A percentile compares a stretch with the other conserved stretches of the same genome.
Conservation (phyloP, 2,329 filamentous ascomycete species). For the Rachicladosporium sp. region DNA sequence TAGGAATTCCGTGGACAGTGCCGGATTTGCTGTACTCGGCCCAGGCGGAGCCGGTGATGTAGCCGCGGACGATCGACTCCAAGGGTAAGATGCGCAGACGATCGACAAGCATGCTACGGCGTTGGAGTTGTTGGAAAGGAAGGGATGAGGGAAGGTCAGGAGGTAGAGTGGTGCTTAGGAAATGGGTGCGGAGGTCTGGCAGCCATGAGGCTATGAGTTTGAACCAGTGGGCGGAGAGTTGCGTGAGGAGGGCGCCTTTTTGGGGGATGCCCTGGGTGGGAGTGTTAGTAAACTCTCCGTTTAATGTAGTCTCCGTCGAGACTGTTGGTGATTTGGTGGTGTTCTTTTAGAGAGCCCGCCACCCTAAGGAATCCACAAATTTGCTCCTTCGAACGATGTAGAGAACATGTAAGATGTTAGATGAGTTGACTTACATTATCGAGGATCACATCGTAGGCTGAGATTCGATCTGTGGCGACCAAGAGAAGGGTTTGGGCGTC, state of each 20-base stretch:
- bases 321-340: no score
- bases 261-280: constrained; percentile 47
- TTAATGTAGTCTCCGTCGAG: no score
- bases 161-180: constrained; percentile 48
- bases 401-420: not conserved
- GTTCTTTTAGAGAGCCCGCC: no score
- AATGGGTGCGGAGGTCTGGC: constrained; percentile 50
- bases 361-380: not conserved
- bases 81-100: constrained; percentile 64
- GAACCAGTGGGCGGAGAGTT: constrained; percentile 60
- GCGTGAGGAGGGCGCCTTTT: constrained; percentile 56
- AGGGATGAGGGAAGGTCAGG: constrained; percentile 28
- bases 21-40: constrained; percentile 60
- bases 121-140: constrained; percentile 28
- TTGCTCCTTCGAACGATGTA: not conserved
- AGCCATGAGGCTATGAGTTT: constrained; percentile 43
- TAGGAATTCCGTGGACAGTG: constrained; percentile 66
- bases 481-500: constrained; percentile 64
- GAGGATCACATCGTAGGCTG: constrained; percentile 88
- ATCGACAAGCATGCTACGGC: constrained; percentile 66
- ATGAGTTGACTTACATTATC: constrained; percentile 46
- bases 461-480: constrained; percentile 79
- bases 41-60: constrained; percentile 79
- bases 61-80: constrained; percentile 78
- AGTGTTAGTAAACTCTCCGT: no score